Conservation (phyloP, 1,139 yeast species). For the Yamadazyma mexicana region DNA sequence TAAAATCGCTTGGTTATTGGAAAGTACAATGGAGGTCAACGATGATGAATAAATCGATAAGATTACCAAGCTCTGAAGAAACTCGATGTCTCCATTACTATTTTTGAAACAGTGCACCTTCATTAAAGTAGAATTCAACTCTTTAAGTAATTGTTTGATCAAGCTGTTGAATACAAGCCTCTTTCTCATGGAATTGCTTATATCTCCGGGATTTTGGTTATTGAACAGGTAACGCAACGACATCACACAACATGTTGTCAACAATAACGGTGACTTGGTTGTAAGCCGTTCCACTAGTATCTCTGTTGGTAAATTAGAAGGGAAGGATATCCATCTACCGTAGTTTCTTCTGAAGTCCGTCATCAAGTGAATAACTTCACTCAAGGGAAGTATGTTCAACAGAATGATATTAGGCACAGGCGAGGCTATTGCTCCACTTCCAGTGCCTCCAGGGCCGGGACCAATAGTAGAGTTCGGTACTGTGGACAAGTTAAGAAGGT, state of each 20-base stretch:
- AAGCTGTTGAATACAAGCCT: constrained; percentile 24
- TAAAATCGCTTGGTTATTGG: constrained; percentile 14
- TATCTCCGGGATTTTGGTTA: constrained; percentile 24
- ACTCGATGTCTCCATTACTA: constrained; percentile 48
- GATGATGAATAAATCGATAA: constrained; percentile 62
- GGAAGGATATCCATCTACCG: constrained; percentile 79
- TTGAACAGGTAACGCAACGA: constrained; percentile 51
- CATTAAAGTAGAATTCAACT: constrained; percentile 45
- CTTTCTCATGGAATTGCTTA: constrained; percentile 19
- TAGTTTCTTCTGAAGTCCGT: constrained; percentile 64
- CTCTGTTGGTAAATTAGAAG: constrained; percentile 51
- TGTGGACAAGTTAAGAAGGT: constrained; percentile 32
- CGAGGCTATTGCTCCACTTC: background rate
- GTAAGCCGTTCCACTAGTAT: constrained; percentile 54
- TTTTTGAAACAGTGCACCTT: constrained; percentile 16
- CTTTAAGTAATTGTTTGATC: constrained; percentile 35
- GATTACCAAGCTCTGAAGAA: constrained; percentile 63
- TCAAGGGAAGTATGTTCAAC: constrained; percentile 48
- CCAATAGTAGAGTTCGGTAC: constrained; percentile 2
- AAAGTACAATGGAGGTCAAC: constrained; percentile 46
- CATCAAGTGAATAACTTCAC: constrained; percentile 52
- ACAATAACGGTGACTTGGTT: constrained; percentile 55
- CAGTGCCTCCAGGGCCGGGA: background rate
- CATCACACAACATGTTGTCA: constrained; percentile 66
- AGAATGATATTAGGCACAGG: constrained; percentile 24